phyloP scores from a whole-genome alignment of 192 early-diverging fungal species.

The Backusella australiensis region DNA sequence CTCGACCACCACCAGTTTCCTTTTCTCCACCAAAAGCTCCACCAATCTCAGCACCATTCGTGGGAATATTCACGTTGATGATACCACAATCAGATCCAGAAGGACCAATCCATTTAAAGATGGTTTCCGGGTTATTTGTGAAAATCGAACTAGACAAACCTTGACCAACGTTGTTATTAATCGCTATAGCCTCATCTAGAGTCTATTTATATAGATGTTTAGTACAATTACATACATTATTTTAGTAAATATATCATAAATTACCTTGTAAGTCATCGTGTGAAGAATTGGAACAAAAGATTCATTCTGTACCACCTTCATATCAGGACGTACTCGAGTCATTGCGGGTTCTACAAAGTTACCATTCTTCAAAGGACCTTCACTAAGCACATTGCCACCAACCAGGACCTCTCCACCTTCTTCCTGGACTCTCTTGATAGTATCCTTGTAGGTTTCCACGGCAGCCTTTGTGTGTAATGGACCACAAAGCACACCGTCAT shows the following conservation, averaged over 20 bases:
- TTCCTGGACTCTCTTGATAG: conserved; percentile 72
- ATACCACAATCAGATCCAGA: conserved; percentile 89
- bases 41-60: conserved; percentile 96
- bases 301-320: conserved; percentile 86
- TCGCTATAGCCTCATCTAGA: conserved; percentile 81
- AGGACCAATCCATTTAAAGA: conserved; percentile 94
- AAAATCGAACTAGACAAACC: conserved; percentile 86
- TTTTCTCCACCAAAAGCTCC: conserved; percentile 98
- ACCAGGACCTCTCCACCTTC: conserved; percentile 85
- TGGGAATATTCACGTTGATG: conserved; percentile 95
- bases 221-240: not conserved
- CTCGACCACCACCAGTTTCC: conserved; percentile 93
- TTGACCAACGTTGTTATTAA: conserved; percentile 90
- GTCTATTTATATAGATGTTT: conserved; percentile 29
- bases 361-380: conserved; percentile 51
- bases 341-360: conserved; percentile 95
- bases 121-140: conserved; percentile 72
- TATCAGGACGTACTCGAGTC: conserved; percentile 72
- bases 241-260: not conserved
- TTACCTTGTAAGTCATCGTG: conserved; percentile 68
- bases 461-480: conserved; percentile 89
- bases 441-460: conserved; percentile 70
- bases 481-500: conserved; percentile 82
- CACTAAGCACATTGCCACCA: conserved; percentile 76
- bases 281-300: conserved; percentile 95